These are phyloP conservation scores for Kockiozyma suomiensis DNA, from an alignment of 805 yeast genomes.

Conservation along the genomic window DNA sequence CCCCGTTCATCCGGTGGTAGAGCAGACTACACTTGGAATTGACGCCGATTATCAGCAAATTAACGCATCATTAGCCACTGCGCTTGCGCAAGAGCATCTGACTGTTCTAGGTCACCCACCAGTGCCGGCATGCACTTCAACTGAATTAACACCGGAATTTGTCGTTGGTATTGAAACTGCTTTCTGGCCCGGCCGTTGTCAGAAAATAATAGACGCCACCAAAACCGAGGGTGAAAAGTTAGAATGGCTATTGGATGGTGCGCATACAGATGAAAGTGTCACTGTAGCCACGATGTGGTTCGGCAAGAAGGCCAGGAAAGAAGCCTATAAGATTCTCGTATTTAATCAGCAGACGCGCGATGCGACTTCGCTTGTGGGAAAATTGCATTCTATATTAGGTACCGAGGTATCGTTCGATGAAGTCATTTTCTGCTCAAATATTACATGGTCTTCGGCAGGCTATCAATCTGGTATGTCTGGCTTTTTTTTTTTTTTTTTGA, in stretches of 20 bases:
- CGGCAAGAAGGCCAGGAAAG: slow-evolving; percentile 29
- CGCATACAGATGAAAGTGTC: slow-evolving; percentile 89
- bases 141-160: slow-evolving; percentile 36
- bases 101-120: slow-evolving; percentile 46
- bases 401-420: slow-evolving; percentile 61
- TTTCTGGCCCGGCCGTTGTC: slow-evolving; percentile 96
- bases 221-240: slow-evolving; percentile 47
- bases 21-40: slow-evolving; percentile 56
- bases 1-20: slow-evolving; percentile 45
- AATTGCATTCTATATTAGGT: slow-evolving; percentile 52
- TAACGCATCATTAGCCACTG: slow-evolving; percentile 87
- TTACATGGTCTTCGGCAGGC: slow-evolving; percentile 82
- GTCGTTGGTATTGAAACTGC: slow-evolving; percentile 63
- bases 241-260: slow-evolving; percentile 92
- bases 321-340: slow-evolving; percentile 55
- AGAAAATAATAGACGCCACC: slow-evolving; percentile 45
- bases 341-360: slow-evolving; percentile 97
- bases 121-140: neutral
- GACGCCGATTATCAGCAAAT: slow-evolving; percentile 81
- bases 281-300: slow-evolving; percentile 85
- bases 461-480: slow-evolving; percentile 52
- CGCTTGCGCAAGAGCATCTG: slow-evolving; percentile 66
- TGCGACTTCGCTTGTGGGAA: slow-evolving; percentile 62
- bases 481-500: neutral
- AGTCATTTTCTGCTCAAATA: slow-evolving; percentile 85